phyloP scores from a whole-genome alignment of 768 basidiomycete genomes.

The Lepiota venenata region DNA sequence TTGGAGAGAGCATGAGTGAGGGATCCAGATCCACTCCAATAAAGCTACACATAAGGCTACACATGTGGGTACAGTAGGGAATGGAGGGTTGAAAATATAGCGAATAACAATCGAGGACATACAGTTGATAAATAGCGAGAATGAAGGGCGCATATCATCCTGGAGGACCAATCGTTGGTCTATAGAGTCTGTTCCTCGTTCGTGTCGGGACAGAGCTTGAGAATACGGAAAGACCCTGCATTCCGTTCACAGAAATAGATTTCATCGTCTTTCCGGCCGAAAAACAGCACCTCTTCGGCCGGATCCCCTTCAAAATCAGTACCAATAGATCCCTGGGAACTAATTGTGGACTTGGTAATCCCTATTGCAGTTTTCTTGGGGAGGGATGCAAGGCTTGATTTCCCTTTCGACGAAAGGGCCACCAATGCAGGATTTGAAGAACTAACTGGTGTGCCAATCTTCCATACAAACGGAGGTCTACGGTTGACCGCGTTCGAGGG shows the following conservation, averaged over 20 bases:
- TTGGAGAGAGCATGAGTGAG: background rate
- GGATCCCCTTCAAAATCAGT: conserved; percentile 48
- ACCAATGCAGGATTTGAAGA: conserved; percentile 31
- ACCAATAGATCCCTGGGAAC: conserved; percentile 37
- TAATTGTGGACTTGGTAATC: conserved; percentile 45
- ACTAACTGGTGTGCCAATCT: conserved; percentile 68
- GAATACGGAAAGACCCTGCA: conserved; percentile 68
- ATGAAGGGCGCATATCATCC: conserved; percentile 8
- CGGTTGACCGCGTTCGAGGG: conserved; percentile 60
- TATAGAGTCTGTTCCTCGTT: conserved; percentile 14
- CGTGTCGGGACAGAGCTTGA: conserved; percentile 54
- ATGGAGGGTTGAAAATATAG: background rate
- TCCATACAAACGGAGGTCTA: conserved; percentile 78
- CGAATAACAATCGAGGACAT: conserved; percentile 1
- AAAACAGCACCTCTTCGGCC: conserved; percentile 73
- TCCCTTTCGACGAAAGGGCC: conserved; percentile 33
- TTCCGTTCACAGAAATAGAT: conserved; percentile 83
- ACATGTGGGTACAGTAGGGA: conserved; percentile 8
- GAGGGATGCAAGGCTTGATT: conserved; percentile 18
- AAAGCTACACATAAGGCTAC: conserved; percentile 13
- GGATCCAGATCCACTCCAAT: conserved; percentile 6
- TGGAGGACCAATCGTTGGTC: background rate
- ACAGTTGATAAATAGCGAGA: conserved; percentile 1
- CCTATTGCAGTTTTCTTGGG: conserved; percentile 23
- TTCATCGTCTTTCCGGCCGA: conserved; percentile 73